These are phyloP conservation scores for Colletotrichum echinochloae DNA, from an alignment of 2,329 filamentous ascomycete species.

Conservation along the genomic window DNA sequence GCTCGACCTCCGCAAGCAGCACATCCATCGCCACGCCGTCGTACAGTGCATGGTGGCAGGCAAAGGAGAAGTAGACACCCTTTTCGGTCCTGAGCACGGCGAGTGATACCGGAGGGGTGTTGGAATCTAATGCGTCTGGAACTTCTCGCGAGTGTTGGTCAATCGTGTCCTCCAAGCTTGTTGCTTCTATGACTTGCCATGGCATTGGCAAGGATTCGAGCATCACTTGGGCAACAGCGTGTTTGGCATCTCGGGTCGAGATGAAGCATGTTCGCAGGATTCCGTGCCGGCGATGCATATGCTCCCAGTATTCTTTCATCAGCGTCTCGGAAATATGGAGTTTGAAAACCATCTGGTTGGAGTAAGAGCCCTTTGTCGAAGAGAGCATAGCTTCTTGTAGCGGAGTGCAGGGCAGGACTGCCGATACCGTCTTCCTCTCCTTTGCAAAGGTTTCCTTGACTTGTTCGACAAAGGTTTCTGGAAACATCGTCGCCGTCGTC, in stretches of 20 bases:
- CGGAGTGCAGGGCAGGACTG: conserved; percentile 83
- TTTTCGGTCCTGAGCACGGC: conserved; percentile 53
- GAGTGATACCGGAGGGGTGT: conserved; percentile 59
- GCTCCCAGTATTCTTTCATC: conserved; percentile 71
- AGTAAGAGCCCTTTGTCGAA: conserved; percentile 68
- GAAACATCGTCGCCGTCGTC: background rate
- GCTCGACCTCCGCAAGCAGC: conserved; percentile 78
- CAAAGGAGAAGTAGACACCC: conserved; percentile 58
- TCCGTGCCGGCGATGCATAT: conserved; percentile 74
- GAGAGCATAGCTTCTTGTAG: conserved; percentile 90
- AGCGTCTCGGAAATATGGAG: conserved; percentile 62
- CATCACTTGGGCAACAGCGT: conserved; percentile 80
- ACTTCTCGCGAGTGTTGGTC: conserved; percentile 56
- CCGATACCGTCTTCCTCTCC: conserved; percentile 56
- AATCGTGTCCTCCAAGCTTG: conserved; percentile 51
- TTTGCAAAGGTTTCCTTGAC: conserved; percentile 45
- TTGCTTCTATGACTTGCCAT: conserved; percentile 54
- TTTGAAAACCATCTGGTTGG: conserved; percentile 77
- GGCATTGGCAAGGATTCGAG: conserved; percentile 59
- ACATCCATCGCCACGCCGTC: conserved; percentile 82
- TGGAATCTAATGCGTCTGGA: conserved; percentile 56
- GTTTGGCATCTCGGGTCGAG: conserved; percentile 68
- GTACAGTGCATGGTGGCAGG: conserved; percentile 85
- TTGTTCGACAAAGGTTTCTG: conserved; percentile 2
- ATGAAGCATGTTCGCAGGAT: conserved; percentile 84